phyloP scores from a whole-genome alignment of 73 alveolate species.

The Tetrahymena malaccensis region DNA sequence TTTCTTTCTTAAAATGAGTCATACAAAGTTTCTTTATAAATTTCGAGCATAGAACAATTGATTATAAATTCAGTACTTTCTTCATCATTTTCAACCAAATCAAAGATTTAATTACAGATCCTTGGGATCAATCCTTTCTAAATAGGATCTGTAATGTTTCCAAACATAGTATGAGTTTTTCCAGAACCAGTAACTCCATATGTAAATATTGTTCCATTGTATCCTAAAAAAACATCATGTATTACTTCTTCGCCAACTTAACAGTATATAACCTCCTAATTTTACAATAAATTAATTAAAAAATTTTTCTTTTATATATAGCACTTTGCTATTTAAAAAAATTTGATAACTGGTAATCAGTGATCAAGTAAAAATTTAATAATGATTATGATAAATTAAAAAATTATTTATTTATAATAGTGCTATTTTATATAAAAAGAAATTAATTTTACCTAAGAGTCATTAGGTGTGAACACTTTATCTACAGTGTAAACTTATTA shows the following conservation, averaged over 20 bases:
- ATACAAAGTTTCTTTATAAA: conserved; percentile 4
- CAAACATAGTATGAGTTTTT: conserved; percentile 22
- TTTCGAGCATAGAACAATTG: conserved; percentile 15
- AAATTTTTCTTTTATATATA: no score
- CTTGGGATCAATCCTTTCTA: conserved; percentile 12
- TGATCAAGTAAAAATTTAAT: no score
- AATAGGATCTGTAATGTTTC: background rate
- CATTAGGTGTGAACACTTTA: background rate
- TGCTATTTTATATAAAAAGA: no score
- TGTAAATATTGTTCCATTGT: conserved; percentile 13
- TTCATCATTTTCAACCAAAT: background rate
- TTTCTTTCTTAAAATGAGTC: background rate
- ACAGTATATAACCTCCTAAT: background rate
- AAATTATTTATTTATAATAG: no score
- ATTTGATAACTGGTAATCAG: no score
- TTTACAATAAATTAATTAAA: background rate
- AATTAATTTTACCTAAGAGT: background rate
- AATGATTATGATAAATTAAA: no score
- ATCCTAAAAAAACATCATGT: conserved; percentile 2
- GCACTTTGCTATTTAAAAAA: no score
- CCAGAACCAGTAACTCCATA: conserved; percentile 35
- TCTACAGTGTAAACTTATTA: background rate
- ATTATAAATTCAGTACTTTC: conserved; percentile 7
- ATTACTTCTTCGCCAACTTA: conserved; percentile 1
- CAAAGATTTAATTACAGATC: background rate